Evolutionary conservation across 495 filamentous ascomycete species (phyloP).

Genomic region (Niebla homalea): DNA sequence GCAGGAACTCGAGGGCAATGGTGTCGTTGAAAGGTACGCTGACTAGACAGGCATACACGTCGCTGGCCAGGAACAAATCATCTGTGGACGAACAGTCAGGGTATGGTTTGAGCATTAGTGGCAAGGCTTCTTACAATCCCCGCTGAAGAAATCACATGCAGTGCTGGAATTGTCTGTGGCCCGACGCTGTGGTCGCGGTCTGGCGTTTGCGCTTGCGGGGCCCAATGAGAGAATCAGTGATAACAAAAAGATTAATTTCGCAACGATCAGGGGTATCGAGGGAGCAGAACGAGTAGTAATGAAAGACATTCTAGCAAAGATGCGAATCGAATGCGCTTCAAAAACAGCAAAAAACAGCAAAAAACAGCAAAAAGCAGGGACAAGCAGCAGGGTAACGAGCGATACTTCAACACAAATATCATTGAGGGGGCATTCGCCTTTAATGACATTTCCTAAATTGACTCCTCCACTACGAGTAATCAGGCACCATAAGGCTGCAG

Average conservation of each 20-base stretch:
- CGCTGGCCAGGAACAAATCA: conserved; percentile 21
- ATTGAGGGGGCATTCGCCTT: no score
- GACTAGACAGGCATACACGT: conserved; percentile 39
- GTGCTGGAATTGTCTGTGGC: conserved; percentile 1
- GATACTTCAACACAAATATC: no score
- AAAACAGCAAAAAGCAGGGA: neutral
- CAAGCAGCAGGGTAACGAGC: neutral
- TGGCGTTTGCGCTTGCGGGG: neutral
- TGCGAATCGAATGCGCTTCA: neutral
- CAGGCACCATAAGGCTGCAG: no score
- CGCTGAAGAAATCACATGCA: conserved; percentile 9
- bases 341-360: neutral
- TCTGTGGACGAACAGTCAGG: neutral
- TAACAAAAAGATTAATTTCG: neutral
- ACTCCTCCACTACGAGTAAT: no score
- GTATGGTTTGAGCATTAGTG: neutral
- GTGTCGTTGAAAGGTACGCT: conserved; percentile 43
- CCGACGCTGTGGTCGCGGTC: neutral
- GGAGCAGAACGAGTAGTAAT: neutral
- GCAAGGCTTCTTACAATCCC: neutral
- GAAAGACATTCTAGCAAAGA: neutral
- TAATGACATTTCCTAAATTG: no score
- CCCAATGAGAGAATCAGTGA: neutral
- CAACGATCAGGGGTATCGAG: neutral
- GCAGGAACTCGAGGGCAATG: conserved; percentile 36